Conservation (phyloP, 495 filamentous ascomycete genomes). For the Bryoglossum gracile region DNA sequence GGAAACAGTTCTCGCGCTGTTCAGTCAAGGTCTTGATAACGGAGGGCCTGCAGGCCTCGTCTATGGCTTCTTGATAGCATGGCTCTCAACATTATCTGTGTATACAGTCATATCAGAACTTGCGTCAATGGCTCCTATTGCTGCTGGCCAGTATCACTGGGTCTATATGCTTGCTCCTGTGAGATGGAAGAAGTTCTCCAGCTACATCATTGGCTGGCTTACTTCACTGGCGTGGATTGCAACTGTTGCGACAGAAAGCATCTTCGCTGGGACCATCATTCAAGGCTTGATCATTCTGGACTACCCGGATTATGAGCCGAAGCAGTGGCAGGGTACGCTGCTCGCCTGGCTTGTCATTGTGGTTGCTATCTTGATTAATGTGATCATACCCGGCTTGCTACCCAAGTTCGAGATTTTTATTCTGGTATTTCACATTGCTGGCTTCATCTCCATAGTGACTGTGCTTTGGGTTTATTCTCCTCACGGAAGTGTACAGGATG, state of each 20-base stretch:
- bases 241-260: conserved; percentile 29
- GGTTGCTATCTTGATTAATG: conserved; percentile 36
- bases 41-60: conserved; percentile 46
- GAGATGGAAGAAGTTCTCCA: conserved; percentile 33
- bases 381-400: conserved; percentile 32
- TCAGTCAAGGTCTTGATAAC: conserved; percentile 24
- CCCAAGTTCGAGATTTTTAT: conserved; percentile 33
- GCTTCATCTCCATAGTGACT: conserved; percentile 35
- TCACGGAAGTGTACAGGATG: conserved; percentile 31
- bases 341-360: conserved; percentile 39
- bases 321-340: conserved; percentile 42
- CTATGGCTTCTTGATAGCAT: conserved; percentile 44
- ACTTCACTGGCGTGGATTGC: conserved; percentile 30
- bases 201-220: conserved; percentile 36
- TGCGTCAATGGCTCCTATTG: conserved; percentile 34
- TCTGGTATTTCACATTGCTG: conserved; percentile 26
- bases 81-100: conserved; percentile 39
- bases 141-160: conserved; percentile 42
- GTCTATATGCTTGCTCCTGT: conserved; percentile 36
- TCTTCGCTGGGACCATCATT: conserved; percentile 37
- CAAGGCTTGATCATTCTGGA: conserved; percentile 40
- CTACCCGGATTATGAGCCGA: conserved; percentile 30
- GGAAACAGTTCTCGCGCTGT: conserved; percentile 27
- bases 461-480: conserved; percentile 34
- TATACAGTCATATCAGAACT: conserved; percentile 42